These are phyloP conservation scores for Pythium pyrilobum DNA, from an alignment of 352 stramenopile genomes.

Conservation along the genomic window DNA sequence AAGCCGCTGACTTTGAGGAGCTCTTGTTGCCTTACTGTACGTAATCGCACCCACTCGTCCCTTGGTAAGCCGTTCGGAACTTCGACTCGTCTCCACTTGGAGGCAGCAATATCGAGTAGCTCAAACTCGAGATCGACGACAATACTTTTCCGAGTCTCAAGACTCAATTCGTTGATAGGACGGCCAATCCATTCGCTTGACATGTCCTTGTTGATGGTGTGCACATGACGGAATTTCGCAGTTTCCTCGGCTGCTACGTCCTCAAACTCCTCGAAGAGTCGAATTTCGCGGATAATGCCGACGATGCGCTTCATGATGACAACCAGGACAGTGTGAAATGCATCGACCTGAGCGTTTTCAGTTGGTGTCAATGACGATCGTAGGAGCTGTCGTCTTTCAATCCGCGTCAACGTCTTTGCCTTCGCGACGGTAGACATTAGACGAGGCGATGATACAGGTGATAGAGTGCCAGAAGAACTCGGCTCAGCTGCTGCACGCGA, in stretches of 20 bases:
- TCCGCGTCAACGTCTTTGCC: constrained; percentile 26
- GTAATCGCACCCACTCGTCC: constrained; percentile 49
- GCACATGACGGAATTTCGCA: constrained; percentile 39
- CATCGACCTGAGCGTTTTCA: constrained; percentile 58
- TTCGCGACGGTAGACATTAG: background rate
- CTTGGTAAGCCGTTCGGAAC: constrained; percentile 13
- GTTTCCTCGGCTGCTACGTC: constrained; percentile 37
- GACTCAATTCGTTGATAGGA: constrained; percentile 46
- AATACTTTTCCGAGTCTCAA: constrained; percentile 50
- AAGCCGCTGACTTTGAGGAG: constrained; percentile 39
- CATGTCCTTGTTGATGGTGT: constrained; percentile 40
- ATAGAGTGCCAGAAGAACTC: background rate
- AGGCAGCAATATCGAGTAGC: constrained; percentile 42
- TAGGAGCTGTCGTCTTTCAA: constrained; percentile 41
- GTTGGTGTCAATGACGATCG: constrained; percentile 44
- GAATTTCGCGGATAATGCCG: constrained; percentile 45
- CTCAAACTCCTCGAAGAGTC: constrained; percentile 60
- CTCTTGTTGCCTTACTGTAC: constrained; percentile 34
- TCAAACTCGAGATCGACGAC: constrained; percentile 61
- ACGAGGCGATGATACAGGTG: background rate
- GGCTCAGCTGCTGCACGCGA: constrained; percentile 2
- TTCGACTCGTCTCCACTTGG: constrained; percentile 9
- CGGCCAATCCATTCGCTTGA: constrained; percentile 50
- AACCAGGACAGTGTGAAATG: constrained; percentile 43
- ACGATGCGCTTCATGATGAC: constrained; percentile 53